phyloP scores from a whole-genome alignment of 768 basidiomycete genomes.

The Mycena crocata region DNA sequence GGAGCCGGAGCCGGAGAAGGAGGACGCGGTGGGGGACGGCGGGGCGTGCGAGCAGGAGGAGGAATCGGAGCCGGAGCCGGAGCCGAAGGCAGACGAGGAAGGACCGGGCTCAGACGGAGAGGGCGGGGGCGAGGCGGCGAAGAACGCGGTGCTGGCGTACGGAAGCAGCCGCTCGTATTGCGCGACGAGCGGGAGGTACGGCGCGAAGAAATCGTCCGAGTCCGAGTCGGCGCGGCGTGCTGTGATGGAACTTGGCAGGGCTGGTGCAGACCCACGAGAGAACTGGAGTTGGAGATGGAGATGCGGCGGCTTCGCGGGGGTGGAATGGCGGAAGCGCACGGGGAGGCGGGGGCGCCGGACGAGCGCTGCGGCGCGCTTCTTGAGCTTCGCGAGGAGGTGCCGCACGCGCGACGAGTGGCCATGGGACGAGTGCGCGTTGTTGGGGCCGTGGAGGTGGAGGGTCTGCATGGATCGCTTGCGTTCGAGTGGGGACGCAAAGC shows the following conservation, averaged over 20 bases:
- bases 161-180: constrained; percentile 35
- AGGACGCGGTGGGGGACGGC: constrained; percentile 20
- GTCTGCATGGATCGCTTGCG: constrained; percentile 7
- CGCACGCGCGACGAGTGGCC: constrained; percentile 1
- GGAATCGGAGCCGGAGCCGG: constrained; percentile 9
- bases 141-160: no score
- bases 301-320: no score
- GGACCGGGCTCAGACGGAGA: not conserved
- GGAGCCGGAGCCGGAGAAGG: constrained; percentile 2
- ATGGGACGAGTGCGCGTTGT: no score
- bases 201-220: constrained; percentile 12
- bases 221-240: not conserved
- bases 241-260: not conserved
- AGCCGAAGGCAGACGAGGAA: not conserved
- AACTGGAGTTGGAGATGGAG: no score
- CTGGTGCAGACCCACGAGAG: not conserved
- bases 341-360: not conserved
- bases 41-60: not conserved
- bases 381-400: constrained; percentile 9
- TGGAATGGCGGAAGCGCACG: no score
- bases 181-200: constrained; percentile 31
- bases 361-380: constrained; percentile 16
- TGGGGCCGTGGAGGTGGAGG: no score
- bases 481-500: not conserved
- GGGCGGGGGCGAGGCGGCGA: constrained; percentile 9